Base-by-base conservation (phyloP, 75 land plant genomes). In the Selaginella moellendorffii region DNA sequence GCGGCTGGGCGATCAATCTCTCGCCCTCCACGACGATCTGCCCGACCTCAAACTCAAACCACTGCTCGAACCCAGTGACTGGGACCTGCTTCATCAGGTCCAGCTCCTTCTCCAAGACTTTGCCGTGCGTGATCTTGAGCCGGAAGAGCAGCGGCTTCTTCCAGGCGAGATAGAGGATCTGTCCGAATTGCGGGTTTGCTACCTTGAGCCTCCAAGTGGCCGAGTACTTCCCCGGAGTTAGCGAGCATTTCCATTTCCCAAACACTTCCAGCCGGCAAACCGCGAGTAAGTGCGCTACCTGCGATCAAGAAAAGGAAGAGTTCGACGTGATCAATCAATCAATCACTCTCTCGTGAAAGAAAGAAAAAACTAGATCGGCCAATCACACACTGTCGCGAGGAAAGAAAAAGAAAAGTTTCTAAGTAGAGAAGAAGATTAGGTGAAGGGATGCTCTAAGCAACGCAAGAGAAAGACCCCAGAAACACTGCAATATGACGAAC, bases 261-360 rank as follows among this genome's bases (percentile, higher is more conserved):
- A 72, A 78, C 26, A 83, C 82, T 65, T 88, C 86, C 65, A 88
- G 82, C 95, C 95, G 83, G 87, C 95, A 88, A 54, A 83, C 80
- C 65, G 72, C 77, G 62, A 81, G 77, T 69, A 88, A 65, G 71
- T 66, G 81, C 8, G 95, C 95, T 81, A 88, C 69, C 95, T 88
- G 82, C 27, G 5, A 36, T 36, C 5, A 36, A 5, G 14, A 36
- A 5, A 5, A n/a, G n/a, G n/a, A n/a, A n/a, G n/a, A n/a, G n/a
- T n/a, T n/a, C n/a, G n/a, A n/a, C n/a, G n/a, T n/a, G n/a, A n/a
- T n/a, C n/a, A n/a, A n/a, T n/a, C n/a, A n/a, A n/a, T n/a, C n/a
- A n/a, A n/a, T n/a, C n/a, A n/a, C n/a, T n/a, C n/a, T n/a, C n/a
- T n/a, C n/a, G n/a, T n/a, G n/a, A n/a, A n/a, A n/a, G n/a, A n/a